A percentile compares a stretch with the other conserved stretches of the same genome.
Conservation (phyloP, 768 basidiomycete genomes). For the Sutorius australiensis region DNA sequence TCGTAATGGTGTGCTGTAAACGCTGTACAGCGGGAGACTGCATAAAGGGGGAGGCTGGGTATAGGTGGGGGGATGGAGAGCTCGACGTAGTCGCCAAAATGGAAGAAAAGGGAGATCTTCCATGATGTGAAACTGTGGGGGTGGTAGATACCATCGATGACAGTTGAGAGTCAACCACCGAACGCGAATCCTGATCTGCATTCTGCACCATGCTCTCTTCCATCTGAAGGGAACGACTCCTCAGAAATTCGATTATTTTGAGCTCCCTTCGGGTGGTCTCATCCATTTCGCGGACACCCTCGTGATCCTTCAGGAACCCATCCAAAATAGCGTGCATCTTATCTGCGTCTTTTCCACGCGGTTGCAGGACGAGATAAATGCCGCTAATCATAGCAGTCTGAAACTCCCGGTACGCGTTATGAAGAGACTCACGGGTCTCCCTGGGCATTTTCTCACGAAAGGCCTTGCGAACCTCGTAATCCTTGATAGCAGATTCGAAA, state of each 20-base stretch:
- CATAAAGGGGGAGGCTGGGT: constrained; percentile 26
- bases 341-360: constrained; percentile 61
- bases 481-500: constrained; percentile 86
- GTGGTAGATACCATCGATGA: constrained; percentile 12
- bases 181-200: constrained; percentile 12
- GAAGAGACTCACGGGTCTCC: constrained; percentile 65
- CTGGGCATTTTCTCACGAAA: constrained; percentile 60
- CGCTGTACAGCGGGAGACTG: constrained; percentile 57
- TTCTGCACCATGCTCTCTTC: constrained; percentile 32
- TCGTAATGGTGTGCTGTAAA: constrained; percentile 44
- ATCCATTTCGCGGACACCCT: constrained; percentile 59
- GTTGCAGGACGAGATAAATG: constrained; percentile 80
- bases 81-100: constrained; percentile 20
- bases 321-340: constrained; percentile 80
- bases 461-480: constrained; percentile 72
- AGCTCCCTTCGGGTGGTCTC: constrained; percentile 80
- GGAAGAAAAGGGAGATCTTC: constrained; percentile 21
- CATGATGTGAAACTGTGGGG: constrained; percentile 9
- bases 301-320: constrained; percentile 62
- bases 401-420: constrained; percentile 83
- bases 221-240: constrained; percentile 59
- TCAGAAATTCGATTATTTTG: constrained; percentile 81
- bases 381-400: constrained; percentile 88
- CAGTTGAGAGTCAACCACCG: constrained; percentile 36
- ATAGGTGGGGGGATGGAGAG: constrained; percentile 22